Evolutionary conservation across 2,329 filamentous ascomycete genomes (phyloP), one percentile per base, ranked within the genome.

Genomic region (Alternaria sp.): DNA sequence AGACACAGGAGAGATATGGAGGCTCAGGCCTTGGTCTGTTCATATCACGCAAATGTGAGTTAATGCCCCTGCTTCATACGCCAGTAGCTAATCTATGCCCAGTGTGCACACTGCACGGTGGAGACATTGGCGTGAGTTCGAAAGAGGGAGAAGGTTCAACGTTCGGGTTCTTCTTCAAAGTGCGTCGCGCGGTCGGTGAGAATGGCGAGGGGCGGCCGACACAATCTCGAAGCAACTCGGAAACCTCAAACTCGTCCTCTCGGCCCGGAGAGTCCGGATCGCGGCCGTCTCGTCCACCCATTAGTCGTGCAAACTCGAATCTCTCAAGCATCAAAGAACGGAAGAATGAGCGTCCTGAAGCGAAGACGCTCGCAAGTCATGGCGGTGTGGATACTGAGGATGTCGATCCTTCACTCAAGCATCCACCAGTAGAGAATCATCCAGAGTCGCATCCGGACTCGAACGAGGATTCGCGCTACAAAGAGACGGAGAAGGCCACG

Each of bases 1-100:
- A 79, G 49, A 81, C 79, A 8, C 79, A 81, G 25, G 78, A 80
- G 32, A 79, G 75, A 5, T 84, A 84, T 44, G 82, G 82, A 5
- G 79, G 79, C 6, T 79, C 76, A n/a, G 79, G 79, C 0, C 67
- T 81, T 2, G 79, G 79, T 2, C 70, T 79, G 1, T 79, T 79
- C 63, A 80, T 80, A 49, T 78, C 76, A 12, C 76, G 78, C 25
- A 79, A 79, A 71, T 57, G 77, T 78, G 67, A 54, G 73, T 60
- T 15, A 1, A 6, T 13, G 10, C 26, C 2, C 8, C 3, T 12
- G 15, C 19, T 26, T 1, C 5, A 23, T 6, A 10, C 9, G 13
- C 12, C 28, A n/a, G 30, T n/a, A 19, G 50, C 17, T 57, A 17
- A 52, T 4, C 8, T 40, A 17, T 15, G 64, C 2, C 23, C 25